A percentile compares a stretch with the other conserved stretches of the same genome.
phyloP scores from a whole-genome alignment of 352 stramenopile species.

The Phytophthora parvispora region DNA sequence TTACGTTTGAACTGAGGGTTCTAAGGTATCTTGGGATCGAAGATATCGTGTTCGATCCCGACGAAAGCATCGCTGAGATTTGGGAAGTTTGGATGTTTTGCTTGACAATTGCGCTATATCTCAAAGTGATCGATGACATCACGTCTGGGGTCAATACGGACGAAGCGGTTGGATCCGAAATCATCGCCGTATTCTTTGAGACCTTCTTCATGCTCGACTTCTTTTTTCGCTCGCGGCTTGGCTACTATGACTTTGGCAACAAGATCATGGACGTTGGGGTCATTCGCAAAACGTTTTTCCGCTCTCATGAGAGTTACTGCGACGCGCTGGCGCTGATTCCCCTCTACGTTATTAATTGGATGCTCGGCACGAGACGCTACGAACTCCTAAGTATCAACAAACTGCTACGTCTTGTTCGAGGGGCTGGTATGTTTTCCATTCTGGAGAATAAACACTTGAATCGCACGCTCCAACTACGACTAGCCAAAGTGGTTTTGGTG shows the following conservation, averaged over 20 bases:
- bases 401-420: constrained; percentile 47
- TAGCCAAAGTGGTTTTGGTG: constrained; percentile 63
- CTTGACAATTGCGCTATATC: constrained; percentile 38
- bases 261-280: constrained; percentile 63
- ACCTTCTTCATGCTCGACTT: constrained; percentile 56
- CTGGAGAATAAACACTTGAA: constrained; percentile 60
- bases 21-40: constrained; percentile 42
- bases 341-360: constrained; percentile 62
- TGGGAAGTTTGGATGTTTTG: constrained; percentile 48
- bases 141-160: constrained; percentile 28
- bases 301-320: constrained; percentile 39
- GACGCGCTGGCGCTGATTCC: constrained; percentile 54
- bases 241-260: constrained; percentile 77
- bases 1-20: constrained; percentile 37
- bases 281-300: constrained; percentile 53
- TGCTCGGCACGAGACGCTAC: constrained; percentile 10
- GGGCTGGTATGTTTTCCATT: constrained; percentile 19
- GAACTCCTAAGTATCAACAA: constrained; percentile 71
- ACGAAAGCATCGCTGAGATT: constrained; percentile 21
- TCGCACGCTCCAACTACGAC: constrained; percentile 46
- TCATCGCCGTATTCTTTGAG: constrained; percentile 49
- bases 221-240: constrained; percentile 54
- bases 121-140: constrained; percentile 51
- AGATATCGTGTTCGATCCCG: constrained; percentile 53
- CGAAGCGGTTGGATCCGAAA: constrained; percentile 18